Percentiles rank a stretch among this genome's conserved stretches.
Conservation (phyloP, 2,329 filamentous ascomycete species). For the Ramularia endophylla region DNA sequence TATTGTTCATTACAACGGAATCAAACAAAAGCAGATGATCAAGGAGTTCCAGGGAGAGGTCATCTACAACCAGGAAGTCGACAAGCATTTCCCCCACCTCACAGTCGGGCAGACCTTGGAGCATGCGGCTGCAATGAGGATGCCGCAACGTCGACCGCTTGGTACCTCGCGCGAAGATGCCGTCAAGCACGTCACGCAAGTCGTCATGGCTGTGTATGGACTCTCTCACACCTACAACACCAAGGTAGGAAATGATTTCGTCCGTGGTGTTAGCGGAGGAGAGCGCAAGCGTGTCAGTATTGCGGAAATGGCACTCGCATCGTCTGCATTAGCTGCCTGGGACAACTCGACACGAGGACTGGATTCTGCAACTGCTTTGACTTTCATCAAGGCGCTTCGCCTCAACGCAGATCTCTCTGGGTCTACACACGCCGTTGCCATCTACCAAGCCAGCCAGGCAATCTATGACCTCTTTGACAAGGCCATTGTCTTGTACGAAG, state of each 20-base stretch:
- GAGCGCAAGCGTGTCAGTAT: slow-evolving; percentile 54
- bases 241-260: slow-evolving; percentile 53
- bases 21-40: slow-evolving; percentile 36
- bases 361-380: slow-evolving; percentile 52
- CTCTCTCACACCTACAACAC: slow-evolving; percentile 52
- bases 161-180: slow-evolving; percentile 39
- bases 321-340: slow-evolving; percentile 38
- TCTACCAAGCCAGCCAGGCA: slow-evolving; percentile 48
- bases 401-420: slow-evolving; percentile 46
- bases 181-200: slow-evolving; percentile 42
- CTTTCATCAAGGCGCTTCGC: slow-evolving; percentile 51
- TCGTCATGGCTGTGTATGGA: slow-evolving; percentile 50
- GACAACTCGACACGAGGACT: slow-evolving; percentile 47
- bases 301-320: slow-evolving; percentile 45
- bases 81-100: slow-evolving; percentile 52
- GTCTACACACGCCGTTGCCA: slow-evolving; percentile 50
- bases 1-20: slow-evolving; percentile 58
- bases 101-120: slow-evolving; percentile 53
- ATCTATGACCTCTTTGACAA: slow-evolving; percentile 69
- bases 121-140: slow-evolving; percentile 50
- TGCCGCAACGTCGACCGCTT: slow-evolving; percentile 38
- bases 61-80: slow-evolving; percentile 43
- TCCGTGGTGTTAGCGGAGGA: slow-evolving; percentile 54
- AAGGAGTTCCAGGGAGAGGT: slow-evolving; percentile 44
- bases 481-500: slow-evolving; percentile 67